Conservation (phyloP, 1,139 yeast genomes). For the Hansenula lynferdii region DNA sequence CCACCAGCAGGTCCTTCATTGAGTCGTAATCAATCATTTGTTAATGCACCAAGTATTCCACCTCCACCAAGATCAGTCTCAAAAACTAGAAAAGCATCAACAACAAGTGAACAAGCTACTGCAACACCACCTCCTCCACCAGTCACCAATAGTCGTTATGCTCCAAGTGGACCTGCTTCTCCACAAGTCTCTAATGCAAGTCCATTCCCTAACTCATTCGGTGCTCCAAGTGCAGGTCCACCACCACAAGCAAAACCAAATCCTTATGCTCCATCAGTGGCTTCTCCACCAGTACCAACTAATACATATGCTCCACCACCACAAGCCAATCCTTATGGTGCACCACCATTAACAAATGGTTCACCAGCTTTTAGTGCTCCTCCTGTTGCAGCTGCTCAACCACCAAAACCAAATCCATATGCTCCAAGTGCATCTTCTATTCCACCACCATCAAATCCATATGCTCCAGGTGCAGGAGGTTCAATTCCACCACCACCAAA, state of each 20-base stretch:
- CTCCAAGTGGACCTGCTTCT: slow-evolving; percentile 15
- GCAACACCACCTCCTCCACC: slow-evolving; percentile 14
- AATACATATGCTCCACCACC: slow-evolving; percentile 40
- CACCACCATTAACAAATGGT: too few relatives aligned
- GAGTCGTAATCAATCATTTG: slow-evolving; percentile 19
- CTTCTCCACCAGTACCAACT: slow-evolving; percentile 15
- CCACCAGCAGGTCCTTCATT: slow-evolving; percentile 23
- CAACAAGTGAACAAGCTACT: slow-evolving; percentile 7
- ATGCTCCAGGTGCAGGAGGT: slow-evolving; percentile 15
- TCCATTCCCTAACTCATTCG: slow-evolving; percentile 4
- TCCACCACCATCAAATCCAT: slow-evolving; percentile 10
- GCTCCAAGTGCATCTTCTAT: slow-evolving; percentile 29
- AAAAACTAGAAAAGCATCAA: slow-evolving; percentile 17
- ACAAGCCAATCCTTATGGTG: slow-evolving; percentile 10
- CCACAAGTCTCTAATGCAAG: background rate
- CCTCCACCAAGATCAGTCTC: slow-evolving; percentile 27
- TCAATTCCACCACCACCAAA: slow-evolving; percentile 12
- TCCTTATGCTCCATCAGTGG: slow-evolving; percentile 15
- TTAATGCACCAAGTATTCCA: slow-evolving; percentile 21
- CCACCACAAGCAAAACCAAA: slow-evolving; percentile 18
- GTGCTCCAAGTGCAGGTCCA: slow-evolving; percentile 8
- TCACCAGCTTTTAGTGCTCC: too few relatives aligned
- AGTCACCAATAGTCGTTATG: slow-evolving; percentile 15
- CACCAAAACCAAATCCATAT: slow-evolving; percentile 34
- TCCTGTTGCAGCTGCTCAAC: slow-evolving; percentile 18